Percentiles rank a stretch among this genome's conserved stretches.
These are phyloP conservation scores for Malassezia psittaci DNA, from an alignment of 1,284 basidiomycete genomes.

Conservation along the genomic window DNA sequence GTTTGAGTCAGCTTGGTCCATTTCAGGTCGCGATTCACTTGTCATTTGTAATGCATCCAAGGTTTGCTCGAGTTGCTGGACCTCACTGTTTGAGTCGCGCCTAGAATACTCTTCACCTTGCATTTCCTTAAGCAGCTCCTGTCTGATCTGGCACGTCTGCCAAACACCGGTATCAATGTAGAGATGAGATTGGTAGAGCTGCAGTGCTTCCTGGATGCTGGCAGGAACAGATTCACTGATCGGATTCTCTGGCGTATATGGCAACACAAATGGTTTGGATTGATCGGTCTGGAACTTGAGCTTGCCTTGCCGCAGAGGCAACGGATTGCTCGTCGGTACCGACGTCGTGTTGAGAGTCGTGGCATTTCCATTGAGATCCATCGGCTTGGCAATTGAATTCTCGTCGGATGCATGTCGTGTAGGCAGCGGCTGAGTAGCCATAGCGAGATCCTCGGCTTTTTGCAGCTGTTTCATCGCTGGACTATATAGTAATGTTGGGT, in stretches of 20 bases:
- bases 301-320: conserved; percentile 69
- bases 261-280: conserved; percentile 83
- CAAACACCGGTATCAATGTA: conserved; percentile 75
- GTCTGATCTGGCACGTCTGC: conserved; percentile 67
- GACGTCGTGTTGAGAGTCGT: not conserved
- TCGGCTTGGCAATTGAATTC: not conserved
- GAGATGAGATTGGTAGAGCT: conserved; percentile 79
- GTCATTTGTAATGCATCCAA: conserved; percentile 25
- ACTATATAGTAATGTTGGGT: conserved; percentile 50
- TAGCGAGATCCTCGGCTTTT: conserved; percentile 38
- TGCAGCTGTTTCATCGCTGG: conserved; percentile 45
- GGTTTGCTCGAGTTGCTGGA: conserved; percentile 28
- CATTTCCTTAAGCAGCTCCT: conserved; percentile 15
- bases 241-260: conserved; percentile 58
- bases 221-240: conserved; percentile 64
- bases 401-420: not conserved
- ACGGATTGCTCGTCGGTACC: not conserved
- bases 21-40: not conserved
- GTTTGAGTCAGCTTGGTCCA: conserved; percentile 18
- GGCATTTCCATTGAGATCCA: not conserved
- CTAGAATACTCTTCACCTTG: conserved; percentile 21
- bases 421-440: conserved; percentile 7
- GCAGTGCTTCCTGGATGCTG: conserved; percentile 89
- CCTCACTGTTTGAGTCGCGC: conserved; percentile 24
- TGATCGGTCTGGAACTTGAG: conserved; percentile 99